Conservation (phyloP, 2,329 filamentous ascomycete species). For the Exserohilum turcica region DNA sequence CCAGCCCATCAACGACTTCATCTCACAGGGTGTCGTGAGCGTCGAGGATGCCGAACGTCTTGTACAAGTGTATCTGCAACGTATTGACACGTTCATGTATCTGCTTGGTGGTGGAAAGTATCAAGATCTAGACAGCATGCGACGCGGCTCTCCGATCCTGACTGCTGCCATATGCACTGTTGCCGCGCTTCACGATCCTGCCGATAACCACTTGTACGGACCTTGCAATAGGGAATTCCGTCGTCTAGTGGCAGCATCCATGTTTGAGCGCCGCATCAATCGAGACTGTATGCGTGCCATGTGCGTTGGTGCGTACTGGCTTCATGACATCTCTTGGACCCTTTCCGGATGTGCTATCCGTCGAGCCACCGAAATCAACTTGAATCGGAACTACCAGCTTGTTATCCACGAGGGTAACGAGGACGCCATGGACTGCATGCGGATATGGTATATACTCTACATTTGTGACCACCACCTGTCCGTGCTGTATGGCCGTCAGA, state of each 20-base stretch:
- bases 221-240: slow-evolving; percentile 64
- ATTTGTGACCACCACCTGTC: slow-evolving; percentile 70
- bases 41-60: slow-evolving; percentile 51
- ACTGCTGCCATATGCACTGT: slow-evolving; percentile 63
- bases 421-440: slow-evolving; percentile 59
- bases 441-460: slow-evolving; percentile 64
- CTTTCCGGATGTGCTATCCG: slow-evolving; percentile 61
- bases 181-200: slow-evolving; percentile 63
- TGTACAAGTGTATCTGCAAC: slow-evolving; percentile 50
- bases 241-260: slow-evolving; percentile 60
- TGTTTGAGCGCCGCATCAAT: slow-evolving; percentile 63
- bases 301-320: slow-evolving; percentile 66
- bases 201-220: slow-evolving; percentile 57
- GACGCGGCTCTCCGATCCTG: slow-evolving; percentile 61
- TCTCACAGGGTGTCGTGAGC: slow-evolving; percentile 56
- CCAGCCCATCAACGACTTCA: slow-evolving; percentile 51
- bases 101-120: slow-evolving; percentile 53
- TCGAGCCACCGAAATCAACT: slow-evolving; percentile 56
- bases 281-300: slow-evolving; percentile 64
- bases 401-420: slow-evolving; percentile 48
- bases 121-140: slow-evolving; percentile 53
- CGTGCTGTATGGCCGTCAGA: slow-evolving; percentile 64
- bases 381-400: slow-evolving; percentile 52
- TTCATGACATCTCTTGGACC: slow-evolving; percentile 67
- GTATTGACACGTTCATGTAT: slow-evolving; percentile 57